These are phyloP conservation scores for Salix viminalis DNA, from an alignment of 345 rosid genomes.

Conservation along the genomic window DNA sequence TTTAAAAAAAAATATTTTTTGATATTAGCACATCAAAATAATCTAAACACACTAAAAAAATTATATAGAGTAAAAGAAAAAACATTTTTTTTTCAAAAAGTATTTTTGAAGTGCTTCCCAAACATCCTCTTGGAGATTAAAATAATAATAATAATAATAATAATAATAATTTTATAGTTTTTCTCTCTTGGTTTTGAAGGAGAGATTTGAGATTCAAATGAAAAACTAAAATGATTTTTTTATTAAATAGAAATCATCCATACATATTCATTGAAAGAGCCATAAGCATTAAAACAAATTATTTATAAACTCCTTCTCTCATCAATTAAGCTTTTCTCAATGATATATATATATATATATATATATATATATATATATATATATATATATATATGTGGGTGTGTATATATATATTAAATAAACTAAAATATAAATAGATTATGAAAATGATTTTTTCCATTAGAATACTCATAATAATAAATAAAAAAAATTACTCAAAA, in stretches of 20 bases:
- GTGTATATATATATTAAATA: too few relatives aligned
- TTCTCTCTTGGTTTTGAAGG: not conserved
- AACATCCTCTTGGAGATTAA: not conserved
- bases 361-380: not conserved
- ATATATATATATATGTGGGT: not conserved
- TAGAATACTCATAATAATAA: not conserved
- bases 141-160: not conserved
- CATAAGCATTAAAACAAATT: not conserved
- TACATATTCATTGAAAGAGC: not conserved
- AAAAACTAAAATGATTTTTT: not conserved
- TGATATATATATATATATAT: not conserved
- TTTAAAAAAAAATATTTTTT: too few relatives aligned
- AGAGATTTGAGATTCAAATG: not conserved
- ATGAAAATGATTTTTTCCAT: not conserved
- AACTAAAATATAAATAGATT: not conserved
- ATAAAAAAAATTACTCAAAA: too few relatives aligned
- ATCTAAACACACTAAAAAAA: too few relatives aligned
- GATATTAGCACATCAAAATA: too few relatives aligned
- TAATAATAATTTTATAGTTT: too few relatives aligned
- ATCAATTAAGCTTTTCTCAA: not conserved
- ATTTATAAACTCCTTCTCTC: not conserved
- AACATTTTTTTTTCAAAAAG: too few relatives aligned
- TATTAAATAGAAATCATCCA: not conserved
- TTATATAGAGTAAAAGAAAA: too few relatives aligned
- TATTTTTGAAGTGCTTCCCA: too few relatives aligned